A percentile compares a stretch with the other conserved stretches of the same genome.
Evolutionary conservation across 179 eudicot genomes (phyloP).

Genomic region (Spergularia azorica): DNA sequence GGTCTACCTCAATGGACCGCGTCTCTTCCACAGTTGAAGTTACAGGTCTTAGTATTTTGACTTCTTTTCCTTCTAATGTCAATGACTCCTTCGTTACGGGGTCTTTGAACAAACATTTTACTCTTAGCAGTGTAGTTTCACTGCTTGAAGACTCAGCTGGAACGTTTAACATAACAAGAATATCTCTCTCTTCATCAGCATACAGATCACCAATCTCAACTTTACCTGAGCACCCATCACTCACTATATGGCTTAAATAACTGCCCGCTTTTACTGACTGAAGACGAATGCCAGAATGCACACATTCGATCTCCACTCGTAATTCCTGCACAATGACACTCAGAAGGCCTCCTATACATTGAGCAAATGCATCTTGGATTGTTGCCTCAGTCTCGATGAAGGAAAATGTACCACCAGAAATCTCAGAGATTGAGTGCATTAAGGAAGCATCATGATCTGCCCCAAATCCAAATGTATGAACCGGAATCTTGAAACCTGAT

Average conservation of each 20-base stretch:
- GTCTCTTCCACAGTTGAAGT: conserved; percentile 27
- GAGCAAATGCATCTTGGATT: conserved; percentile 95
- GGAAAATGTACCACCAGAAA: conserved; percentile 88
- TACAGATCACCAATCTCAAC: conserved; percentile 79
- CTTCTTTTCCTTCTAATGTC: conserved; percentile 43
- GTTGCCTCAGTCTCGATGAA: conserved; percentile 81
- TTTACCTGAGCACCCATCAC: conserved; percentile 46
- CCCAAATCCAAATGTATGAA: conserved; percentile 89
- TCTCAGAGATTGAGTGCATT: conserved; percentile 83
- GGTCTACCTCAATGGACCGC: conserved; percentile 71
- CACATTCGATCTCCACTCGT: conserved; percentile 49
- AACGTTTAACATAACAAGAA: conserved; percentile 56
- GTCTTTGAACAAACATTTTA: conserved; percentile 54
- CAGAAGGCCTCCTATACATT: conserved; percentile 87
- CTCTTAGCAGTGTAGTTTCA: conserved; percentile 49
- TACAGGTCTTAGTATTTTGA: conserved; percentile 53
- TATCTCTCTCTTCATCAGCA: conserved; percentile 87
- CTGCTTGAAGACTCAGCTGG: conserved; percentile 40
- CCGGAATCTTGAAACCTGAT: conserved; percentile 52
- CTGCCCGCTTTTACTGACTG: conserved; percentile 68
- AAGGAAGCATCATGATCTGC: conserved; percentile 74
- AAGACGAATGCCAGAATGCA: conserved; percentile 38
- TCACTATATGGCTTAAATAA: conserved; percentile 43
- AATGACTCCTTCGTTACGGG: conserved; percentile 57
- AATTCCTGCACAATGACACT: conserved; percentile 83